phyloP scores from a whole-genome alignment of 2,329 filamentous ascomycete genomes.

The Nigrograna mackinnonii region DNA sequence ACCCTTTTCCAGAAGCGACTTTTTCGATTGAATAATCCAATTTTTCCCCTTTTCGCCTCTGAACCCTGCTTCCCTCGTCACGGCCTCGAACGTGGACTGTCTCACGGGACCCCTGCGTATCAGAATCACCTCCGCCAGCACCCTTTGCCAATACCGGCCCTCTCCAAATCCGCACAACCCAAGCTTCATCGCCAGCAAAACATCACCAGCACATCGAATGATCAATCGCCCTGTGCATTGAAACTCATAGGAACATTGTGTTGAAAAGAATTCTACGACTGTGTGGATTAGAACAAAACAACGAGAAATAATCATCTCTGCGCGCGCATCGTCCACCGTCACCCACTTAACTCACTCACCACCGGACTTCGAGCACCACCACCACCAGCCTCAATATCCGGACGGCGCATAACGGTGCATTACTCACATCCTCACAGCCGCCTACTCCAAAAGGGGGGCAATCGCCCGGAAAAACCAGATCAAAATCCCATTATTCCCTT shows the following conservation, averaged over 20 bases:
- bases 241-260: no score
- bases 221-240: no score
- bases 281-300: no score
- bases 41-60: slow-evolving; percentile 10
- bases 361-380: no score
- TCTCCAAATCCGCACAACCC: neutral
- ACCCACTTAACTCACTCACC: no score
- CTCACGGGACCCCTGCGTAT: slow-evolving; percentile 36
- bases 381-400: no score
- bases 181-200: slow-evolving; percentile 18
- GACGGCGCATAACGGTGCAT: slow-evolving; percentile 27
- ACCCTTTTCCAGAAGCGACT: no score
- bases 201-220: no score
- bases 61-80: slow-evolving; percentile 13
- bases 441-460: neutral
- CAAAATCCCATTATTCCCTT: slow-evolving; percentile 8
- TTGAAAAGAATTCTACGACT: no score
- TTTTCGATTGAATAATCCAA: no score
- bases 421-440: slow-evolving; percentile 2
- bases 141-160: neutral
- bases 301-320: no score
- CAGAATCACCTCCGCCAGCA: slow-evolving; percentile 9
- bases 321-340: no score
- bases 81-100: slow-evolving; percentile 36
- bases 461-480: slow-evolving; percentile 16